Evolutionary conservation across 73 alveolate genomes (phyloP), one percentile per base, ranked within the genome.

Genomic region (Paramecium primaurelia): DNA sequence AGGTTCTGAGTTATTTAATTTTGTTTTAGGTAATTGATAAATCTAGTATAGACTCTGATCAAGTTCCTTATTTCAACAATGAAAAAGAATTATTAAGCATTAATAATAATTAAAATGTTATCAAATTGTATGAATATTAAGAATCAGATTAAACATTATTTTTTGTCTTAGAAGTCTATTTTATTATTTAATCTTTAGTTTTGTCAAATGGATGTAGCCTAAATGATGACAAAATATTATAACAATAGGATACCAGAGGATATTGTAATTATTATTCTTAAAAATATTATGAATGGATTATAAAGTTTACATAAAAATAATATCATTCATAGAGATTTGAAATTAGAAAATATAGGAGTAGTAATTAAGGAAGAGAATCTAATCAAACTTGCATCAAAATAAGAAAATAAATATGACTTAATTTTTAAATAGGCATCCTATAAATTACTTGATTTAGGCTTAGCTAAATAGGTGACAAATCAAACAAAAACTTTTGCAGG

Each of bases 311-410:
- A 75, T n/a, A 2, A 12, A 12, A 38, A 75, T 25, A 36, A 37
- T 5, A 75, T 75, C 9, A 75, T 75, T 75, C 88, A 75, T 20
- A 30, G 88, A 75, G 88, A 75, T 37, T 42, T 75, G 18, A 75
- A 75, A 38, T 42, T 75, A 36, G 88, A 75, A 4, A 75, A 75
- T 7, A 32, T 75, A 32, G 88, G 69, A 12, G 59, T 75, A 9
- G 16, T 8, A 0, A 2, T 75, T 2, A 38, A 11, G 3, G 3
- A 11, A 18, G 88, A 36, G 6, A 36, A 75, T 26, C 20, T 4
- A 30, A 14, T 37, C 0, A 7, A 40, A 7, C 49, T 40, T 37
- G 7, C n/a, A 2, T 18, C 12, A 28, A 6, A 28, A 28, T 12
- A 38, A 1, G 8, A 16, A 30, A 37, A 36, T 22, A 26, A 7